A percentile compares a stretch with the other conserved stretches of the same genome.
Conservation (phyloP, 768 basidiomycete genomes). For the Kwoniella dendrophila region DNA sequence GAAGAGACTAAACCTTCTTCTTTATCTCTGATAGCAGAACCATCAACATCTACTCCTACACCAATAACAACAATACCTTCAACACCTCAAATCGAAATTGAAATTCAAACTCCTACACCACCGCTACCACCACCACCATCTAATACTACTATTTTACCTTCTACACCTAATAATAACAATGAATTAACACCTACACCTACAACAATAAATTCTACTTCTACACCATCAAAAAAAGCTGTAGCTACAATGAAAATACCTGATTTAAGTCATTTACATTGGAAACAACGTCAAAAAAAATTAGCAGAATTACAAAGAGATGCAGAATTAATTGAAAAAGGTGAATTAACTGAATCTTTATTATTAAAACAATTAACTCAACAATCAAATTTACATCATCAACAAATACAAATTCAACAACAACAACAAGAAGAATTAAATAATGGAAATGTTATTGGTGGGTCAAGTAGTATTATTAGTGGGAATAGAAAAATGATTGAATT, state of each 20-base stretch:
- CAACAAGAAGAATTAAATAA: too few relatives aligned
- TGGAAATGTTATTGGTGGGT: too few relatives aligned
- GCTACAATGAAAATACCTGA: slow-evolving; percentile 22
- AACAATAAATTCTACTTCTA: neutral
- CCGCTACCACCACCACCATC: neutral
- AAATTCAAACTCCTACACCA: slow-evolving; percentile 6
- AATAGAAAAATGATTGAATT: too few relatives aligned
- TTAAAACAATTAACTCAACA: too few relatives aligned
- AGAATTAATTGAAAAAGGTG: slow-evolving; percentile 26
- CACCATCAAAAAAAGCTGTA: slow-evolving; percentile 8
- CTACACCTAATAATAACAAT: neutral
- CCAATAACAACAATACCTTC: neutral
- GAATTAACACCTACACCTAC: neutral
- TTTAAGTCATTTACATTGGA: slow-evolving; percentile 32
- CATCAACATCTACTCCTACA: neutral
- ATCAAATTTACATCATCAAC: too few relatives aligned
- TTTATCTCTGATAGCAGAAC: neutral
- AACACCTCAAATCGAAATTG: neutral
- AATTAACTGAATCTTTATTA: too few relatives aligned
- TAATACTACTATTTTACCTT: too few relatives aligned
- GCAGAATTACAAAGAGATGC: slow-evolving; percentile 19
- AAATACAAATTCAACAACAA: too few relatives aligned
- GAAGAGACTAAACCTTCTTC: neutral
- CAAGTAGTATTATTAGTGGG: too few relatives aligned
- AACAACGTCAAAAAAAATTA: slow-evolving; percentile 25